phyloP scores from a whole-genome alignment of 73 alveolate species.

The Tetrahymena thermophila region DNA sequence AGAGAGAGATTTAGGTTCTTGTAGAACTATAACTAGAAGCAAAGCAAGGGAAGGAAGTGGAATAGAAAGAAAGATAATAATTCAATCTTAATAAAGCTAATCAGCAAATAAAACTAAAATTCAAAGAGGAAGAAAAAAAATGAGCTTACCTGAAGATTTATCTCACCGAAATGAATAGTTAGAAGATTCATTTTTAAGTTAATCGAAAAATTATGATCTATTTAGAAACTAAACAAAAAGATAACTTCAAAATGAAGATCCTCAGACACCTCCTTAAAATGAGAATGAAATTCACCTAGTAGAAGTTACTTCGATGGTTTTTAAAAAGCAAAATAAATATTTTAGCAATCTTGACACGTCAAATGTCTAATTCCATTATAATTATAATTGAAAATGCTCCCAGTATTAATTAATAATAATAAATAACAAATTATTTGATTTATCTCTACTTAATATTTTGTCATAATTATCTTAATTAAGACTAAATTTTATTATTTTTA shows the following conservation, averaged over 20 bases:
- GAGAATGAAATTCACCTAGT: not conserved
- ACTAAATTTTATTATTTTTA: too few species aligned
- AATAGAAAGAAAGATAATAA: too few species aligned
- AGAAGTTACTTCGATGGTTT: not conserved
- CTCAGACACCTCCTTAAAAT: not conserved
- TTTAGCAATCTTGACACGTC: not conserved
- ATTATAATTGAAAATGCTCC: too few species aligned
- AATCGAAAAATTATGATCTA: not conserved
- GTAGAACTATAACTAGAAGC: not conserved
- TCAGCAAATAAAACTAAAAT: not conserved
- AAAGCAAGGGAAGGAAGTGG: not conserved
- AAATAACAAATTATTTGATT: too few species aligned
- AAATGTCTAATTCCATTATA: not conserved
- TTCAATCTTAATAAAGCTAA: not conserved
- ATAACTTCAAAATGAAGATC: not conserved
- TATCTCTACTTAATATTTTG: too few species aligned
- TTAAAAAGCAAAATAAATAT: too few species aligned
- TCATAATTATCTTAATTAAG: too few species aligned
- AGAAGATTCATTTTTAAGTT: not conserved
- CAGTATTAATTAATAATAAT: too few species aligned
- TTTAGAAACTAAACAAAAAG: not conserved
- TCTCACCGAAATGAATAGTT: not conserved
- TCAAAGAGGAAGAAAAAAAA: not conserved
- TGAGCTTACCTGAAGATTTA: not conserved
- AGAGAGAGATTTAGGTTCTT: not conserved